Base-by-base conservation (phyloP, 2,329 filamentous ascomycete species). In the Eutypa lata region DNA sequence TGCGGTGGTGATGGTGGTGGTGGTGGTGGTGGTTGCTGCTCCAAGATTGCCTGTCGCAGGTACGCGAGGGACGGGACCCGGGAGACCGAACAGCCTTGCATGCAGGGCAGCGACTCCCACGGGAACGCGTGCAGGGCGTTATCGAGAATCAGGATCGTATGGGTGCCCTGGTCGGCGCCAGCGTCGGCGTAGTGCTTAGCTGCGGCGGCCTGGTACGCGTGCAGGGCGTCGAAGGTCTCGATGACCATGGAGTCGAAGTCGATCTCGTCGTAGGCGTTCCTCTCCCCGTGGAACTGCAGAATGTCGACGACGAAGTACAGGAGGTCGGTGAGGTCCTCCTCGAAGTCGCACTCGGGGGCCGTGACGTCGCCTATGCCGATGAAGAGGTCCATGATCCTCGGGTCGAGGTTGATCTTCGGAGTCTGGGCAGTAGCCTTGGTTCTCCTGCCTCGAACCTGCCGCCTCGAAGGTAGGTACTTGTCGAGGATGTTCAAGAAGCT, bases 241-340 rank as follows among this genome's bases (percentile, higher is more conserved):
- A 97, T 80, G 5, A 92, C 85, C 83, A 99, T 95, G 60, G 81
- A 75, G 58, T 99, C 94, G 66, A 97, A 96, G 70, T 97, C 93
- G 57, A 99, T 90, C 73, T 99, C 94, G 62, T 99, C 94, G 71
- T 97, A 97, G 0, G 95, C 94, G 66, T 97, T 99, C 47, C 86
- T 83, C 72, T 99, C 95, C 16, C 94, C 94, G 61, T 96, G 90
- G 70, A 99, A 97, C 68, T 97, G 94, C 2, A 99, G 78, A 49
- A 97, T 92, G 64, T 99, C 94, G 6, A 99, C 87, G 1, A 97
- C 89, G 67, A 97, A 97, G 72, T 97, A 97, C 3, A 99, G 81
- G 26, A 99, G 76, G 67, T 99, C 94, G 60, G 88, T 91, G n/a
- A 99, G 75, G 0, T 88, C 84, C 64, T 97, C 93, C 57, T 97